Conservation (phyloP, 176 grass and related monocot species). For the Panicum miliaceum region DNA sequence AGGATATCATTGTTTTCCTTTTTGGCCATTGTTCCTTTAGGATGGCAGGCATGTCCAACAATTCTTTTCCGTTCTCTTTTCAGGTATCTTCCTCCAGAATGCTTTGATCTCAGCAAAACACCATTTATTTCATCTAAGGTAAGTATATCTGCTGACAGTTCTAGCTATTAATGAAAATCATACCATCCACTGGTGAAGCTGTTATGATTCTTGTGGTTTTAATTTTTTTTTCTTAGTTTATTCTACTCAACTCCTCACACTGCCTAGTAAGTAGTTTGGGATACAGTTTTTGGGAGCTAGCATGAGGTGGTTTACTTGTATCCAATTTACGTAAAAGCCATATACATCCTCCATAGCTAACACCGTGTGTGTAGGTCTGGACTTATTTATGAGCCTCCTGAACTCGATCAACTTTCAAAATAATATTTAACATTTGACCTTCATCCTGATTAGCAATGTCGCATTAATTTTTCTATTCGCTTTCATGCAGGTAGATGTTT, state of each 20-base stretch:
- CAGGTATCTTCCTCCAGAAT: constrained; percentile 99
- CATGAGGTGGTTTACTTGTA: background rate
- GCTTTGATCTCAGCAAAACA: constrained; percentile 95
- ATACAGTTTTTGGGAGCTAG: background rate
- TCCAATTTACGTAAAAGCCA: constrained; percentile 8
- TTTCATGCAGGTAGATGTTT: constrained; percentile 91
- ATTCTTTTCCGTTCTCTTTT: constrained; percentile 37
- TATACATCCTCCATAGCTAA: background rate
- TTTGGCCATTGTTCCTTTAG: constrained; percentile 27
- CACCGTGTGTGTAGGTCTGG: background rate
- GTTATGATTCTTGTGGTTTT: constrained; percentile 14
- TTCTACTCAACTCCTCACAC: background rate
- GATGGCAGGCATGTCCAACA: background rate
- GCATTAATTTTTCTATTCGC: constrained; percentile 16
- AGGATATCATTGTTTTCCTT: background rate
- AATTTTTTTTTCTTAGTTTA: background rate
- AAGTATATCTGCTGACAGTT: constrained; percentile 37
- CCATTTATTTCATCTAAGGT: constrained; percentile 99
- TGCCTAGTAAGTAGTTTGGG: background rate
- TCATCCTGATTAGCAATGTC: constrained; percentile 6
- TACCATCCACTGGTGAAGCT: background rate
- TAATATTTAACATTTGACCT: constrained; percentile 16
- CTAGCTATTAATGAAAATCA: constrained; percentile 21
- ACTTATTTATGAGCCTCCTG: constrained; percentile 32
- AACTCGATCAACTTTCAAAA: background rate